phyloP scores from a whole-genome alignment of 352 stramenopile species.

The Phytophthora pseudosyringae region DNA sequence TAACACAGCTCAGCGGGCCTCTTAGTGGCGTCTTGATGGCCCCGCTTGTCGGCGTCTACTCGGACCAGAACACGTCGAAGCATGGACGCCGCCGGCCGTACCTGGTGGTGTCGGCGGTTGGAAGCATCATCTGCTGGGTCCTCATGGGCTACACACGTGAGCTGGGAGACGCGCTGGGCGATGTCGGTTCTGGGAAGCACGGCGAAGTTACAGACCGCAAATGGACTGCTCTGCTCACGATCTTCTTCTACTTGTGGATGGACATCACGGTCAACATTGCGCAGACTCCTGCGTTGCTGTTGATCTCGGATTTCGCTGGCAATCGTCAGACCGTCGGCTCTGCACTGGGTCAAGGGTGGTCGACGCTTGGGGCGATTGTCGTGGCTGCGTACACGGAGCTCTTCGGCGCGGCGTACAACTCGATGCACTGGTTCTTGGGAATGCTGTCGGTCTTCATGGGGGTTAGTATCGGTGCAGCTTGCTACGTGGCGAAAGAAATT shows the following conservation, averaged over 20 bases:
- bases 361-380: constrained; percentile 51
- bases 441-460: constrained; percentile 58
- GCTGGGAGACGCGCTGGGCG: constrained; percentile 50
- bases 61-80: constrained; percentile 38
- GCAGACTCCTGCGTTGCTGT: constrained; percentile 47
- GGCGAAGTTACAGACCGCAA: constrained; percentile 43
- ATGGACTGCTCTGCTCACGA: constrained; percentile 55
- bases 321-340: constrained; percentile 56
- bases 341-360: constrained; percentile 53
- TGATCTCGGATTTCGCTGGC: constrained; percentile 66
- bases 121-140: constrained; percentile 52
- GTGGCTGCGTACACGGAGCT: constrained; percentile 57
- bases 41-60: constrained; percentile 56
- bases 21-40: constrained; percentile 56
- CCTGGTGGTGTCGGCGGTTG: constrained; percentile 42
- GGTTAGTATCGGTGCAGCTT: constrained; percentile 37
- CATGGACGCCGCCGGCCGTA: constrained; percentile 51
- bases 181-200: constrained; percentile 36
- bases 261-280: constrained; percentile 67
- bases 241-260: constrained; percentile 76
- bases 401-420: constrained; percentile 55
- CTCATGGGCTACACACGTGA: constrained; percentile 63
- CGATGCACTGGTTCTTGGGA: constrained; percentile 55
- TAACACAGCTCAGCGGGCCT: constrained; percentile 61
- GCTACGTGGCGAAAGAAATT: constrained; percentile 39